A percentile compares a stretch with the other conserved stretches of the same genome.
Conservation (phyloP, 371 early-diverging fungal species). For the Rhizomucor pusillus region DNA sequence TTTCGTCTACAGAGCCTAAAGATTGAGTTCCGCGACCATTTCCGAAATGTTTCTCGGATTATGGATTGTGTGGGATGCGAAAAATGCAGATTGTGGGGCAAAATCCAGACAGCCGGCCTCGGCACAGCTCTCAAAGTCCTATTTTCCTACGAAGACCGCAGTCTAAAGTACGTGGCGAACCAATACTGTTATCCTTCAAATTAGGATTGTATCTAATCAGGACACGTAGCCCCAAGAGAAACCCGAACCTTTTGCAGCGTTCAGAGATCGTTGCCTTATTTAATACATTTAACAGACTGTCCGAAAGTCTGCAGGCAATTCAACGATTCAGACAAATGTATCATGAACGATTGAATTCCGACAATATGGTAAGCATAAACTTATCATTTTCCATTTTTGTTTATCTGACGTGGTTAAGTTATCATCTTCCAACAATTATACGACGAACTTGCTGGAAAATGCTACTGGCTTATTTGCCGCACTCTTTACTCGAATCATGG, state of each 20-base stretch:
- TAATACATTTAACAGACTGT: slow-evolving; percentile 86
- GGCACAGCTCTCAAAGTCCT: slow-evolving; percentile 94
- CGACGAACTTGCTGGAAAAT: too few species aligned
- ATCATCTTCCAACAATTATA: background rate
- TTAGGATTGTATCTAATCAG: background rate
- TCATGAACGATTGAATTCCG: slow-evolving; percentile 35
- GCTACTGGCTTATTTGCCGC: background rate
- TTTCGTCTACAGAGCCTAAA: slow-evolving; percentile 45
- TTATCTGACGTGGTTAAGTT: background rate
- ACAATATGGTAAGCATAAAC: background rate
- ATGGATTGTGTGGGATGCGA: slow-evolving; percentile 99
- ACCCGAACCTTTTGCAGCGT: slow-evolving; percentile 64
- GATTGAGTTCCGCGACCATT: slow-evolving; percentile 84
- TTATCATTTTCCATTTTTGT: background rate
- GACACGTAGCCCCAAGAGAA: slow-evolving; percentile 41
- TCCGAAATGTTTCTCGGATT: slow-evolving; percentile 93
- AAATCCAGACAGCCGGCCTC: slow-evolving; percentile 79
- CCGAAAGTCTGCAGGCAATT: slow-evolving; percentile 72
- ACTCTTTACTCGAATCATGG: background rate
- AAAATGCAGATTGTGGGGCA: slow-evolving; percentile 98
- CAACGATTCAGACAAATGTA: slow-evolving; percentile 74
- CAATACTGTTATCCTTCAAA: too few species aligned
- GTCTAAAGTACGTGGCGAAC: slow-evolving; percentile 48
- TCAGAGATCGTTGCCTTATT: slow-evolving; percentile 92
- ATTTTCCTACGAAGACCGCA: slow-evolving; percentile 82